A percentile compares a stretch with the other conserved stretches of the same genome.
Conservation (phyloP, 768 basidiomycete species). For the Pisolithus sp. region DNA sequence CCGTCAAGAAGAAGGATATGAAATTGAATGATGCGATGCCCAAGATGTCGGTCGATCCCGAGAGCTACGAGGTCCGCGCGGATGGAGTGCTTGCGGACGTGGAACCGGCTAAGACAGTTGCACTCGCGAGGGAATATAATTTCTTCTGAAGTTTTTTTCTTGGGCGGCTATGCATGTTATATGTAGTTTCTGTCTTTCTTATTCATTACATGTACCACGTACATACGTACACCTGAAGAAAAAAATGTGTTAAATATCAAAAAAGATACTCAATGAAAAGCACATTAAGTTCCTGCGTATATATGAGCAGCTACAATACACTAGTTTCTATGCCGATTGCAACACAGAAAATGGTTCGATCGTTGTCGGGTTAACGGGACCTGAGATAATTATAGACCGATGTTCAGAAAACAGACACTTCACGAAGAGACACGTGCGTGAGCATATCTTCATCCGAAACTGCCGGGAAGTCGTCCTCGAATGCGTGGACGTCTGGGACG, state of each 20-base stretch:
- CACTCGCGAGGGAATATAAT: constrained; percentile 71
- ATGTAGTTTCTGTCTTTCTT: too few relatives aligned
- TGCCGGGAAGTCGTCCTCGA: constrained; percentile 12
- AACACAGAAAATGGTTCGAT: too few relatives aligned
- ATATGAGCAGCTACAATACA: background rate
- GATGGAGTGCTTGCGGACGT: constrained; percentile 76
- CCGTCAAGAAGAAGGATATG: constrained; percentile 81
- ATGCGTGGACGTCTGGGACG: constrained; percentile 4
- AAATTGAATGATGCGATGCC: constrained; percentile 87
- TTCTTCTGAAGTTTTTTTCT: constrained; percentile 56
- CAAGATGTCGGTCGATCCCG: constrained; percentile 84
- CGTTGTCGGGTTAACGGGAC: too few relatives aligned
- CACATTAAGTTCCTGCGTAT: background rate
- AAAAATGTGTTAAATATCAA: background rate
- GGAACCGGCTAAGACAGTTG: constrained; percentile 60
- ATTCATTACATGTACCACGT: background rate
- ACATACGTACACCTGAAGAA: background rate
- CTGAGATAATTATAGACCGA: background rate
- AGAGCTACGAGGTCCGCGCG: constrained; percentile 79
- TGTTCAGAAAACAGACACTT: constrained; percentile 17
- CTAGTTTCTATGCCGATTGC: background rate
- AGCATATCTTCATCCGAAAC: constrained; percentile 10
- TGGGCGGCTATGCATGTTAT: too few relatives aligned
- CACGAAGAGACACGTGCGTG: constrained; percentile 16
- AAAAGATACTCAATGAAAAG: background rate